A percentile compares a stretch with the other conserved stretches of the same genome.
Evolutionary conservation across 2,329 filamentous ascomycete genomes (phyloP).

Genomic region (Torrubiellomyces zombiae): DNA sequence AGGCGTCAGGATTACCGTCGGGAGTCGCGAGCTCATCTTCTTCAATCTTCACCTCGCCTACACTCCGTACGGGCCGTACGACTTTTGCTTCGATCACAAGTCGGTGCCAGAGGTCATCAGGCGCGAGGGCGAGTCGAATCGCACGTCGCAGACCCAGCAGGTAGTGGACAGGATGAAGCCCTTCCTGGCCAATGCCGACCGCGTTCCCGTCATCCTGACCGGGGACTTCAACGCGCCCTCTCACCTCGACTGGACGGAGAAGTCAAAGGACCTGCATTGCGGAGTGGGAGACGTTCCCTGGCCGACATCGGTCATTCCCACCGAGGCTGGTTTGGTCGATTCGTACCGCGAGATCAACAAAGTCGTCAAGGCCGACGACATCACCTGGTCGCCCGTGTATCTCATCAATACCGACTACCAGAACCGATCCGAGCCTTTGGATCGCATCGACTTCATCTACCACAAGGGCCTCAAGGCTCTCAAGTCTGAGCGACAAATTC

Average conservation of each 20-base stretch:
- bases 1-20: conserved; percentile 18
- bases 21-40: conserved; percentile 14
- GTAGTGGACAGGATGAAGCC: conserved; percentile 14
- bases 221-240: conserved; percentile 26
- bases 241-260: conserved; percentile 20
- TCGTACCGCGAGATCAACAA: too few relatives aligned
- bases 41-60: conserved; percentile 19
- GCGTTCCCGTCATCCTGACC: conserved; percentile 16
- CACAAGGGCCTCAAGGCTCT: conserved; percentile 16
- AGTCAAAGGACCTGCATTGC: conserved; percentile 15
- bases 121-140: conserved; percentile 17
- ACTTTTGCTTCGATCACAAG: conserved; percentile 20
- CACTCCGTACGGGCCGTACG: conserved; percentile 22
- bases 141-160: conserved; percentile 17
- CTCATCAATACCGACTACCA: conserved; percentile 14
- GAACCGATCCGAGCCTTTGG: conserved; percentile 17
- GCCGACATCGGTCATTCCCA: conserved; percentile 18
- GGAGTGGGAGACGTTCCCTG: conserved; percentile 15
- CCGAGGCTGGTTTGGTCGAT: conserved; percentile 17
- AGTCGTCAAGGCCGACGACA: conserved; percentile 16
- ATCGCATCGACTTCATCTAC: conserved; percentile 24
- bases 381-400: conserved; percentile 22
- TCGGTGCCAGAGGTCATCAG: conserved; percentile 13
- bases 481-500: conserved; percentile 12
- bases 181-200: conserved; percentile 12